Evolutionary conservation across 192 early-diverging fungal genomes (phyloP).

Genomic region (Podila epicladia): DNA sequence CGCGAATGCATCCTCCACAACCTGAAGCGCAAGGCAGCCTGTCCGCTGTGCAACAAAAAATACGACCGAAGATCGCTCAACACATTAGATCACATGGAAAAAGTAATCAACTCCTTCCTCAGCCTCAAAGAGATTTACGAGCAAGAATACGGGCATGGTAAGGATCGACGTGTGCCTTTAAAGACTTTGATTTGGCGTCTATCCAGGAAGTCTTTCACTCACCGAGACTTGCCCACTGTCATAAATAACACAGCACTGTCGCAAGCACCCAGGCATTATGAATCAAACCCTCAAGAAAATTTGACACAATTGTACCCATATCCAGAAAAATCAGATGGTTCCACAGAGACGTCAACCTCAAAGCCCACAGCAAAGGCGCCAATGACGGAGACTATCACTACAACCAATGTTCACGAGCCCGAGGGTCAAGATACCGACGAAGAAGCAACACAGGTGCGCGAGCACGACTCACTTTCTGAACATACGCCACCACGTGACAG

Average conservation of each 20-base stretch:
- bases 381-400: background rate
- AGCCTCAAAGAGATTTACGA: constrained; percentile 31
- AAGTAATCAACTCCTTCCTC: constrained; percentile 20
- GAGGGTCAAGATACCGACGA: background rate
- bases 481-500: background rate
- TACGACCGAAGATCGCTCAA: constrained; percentile 35
- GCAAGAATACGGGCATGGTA: constrained; percentile 24
- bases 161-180: no score
- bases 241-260: constrained; percentile 31
- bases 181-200: background rate
- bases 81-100: constrained; percentile 22
- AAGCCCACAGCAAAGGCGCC: background rate
- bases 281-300: constrained; percentile 30
- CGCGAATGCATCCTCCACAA: constrained; percentile 36
- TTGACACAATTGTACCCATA: constrained; percentile 50
- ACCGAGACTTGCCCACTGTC: background rate
- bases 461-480: background rate
- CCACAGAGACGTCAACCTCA: background rate
- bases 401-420: background rate
- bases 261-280: constrained; percentile 27
- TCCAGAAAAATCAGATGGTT: constrained; percentile 28
- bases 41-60: constrained; percentile 46
- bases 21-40: constrained; percentile 22
- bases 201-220: background rate
- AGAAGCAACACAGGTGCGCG: background rate